These are phyloP conservation scores for Przewalskia tangutica DNA, from an alignment of 257 asterid genomes.

Conservation along the genomic window DNA sequence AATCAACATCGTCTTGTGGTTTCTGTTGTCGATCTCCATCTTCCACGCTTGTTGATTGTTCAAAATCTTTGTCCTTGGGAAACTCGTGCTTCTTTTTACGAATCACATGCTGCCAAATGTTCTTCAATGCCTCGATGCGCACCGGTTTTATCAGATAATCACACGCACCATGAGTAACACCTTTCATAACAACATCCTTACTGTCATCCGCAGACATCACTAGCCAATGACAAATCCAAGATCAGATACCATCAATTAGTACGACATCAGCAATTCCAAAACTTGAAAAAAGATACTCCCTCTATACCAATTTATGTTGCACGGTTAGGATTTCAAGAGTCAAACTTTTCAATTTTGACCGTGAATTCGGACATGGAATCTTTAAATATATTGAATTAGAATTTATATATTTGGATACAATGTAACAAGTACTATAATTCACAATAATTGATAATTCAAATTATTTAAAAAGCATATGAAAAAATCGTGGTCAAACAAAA, in stretches of 20 bases:
- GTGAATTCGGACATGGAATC: no score
- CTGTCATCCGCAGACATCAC: constrained; percentile 99
- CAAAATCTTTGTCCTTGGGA: constrained; percentile 54
- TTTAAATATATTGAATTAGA: no score
- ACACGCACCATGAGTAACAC: constrained; percentile 91
- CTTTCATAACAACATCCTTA: constrained; percentile 86
- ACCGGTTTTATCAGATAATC: constrained; percentile 95
- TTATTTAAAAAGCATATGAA: no score
- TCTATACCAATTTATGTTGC: no score
- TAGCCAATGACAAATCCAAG: constrained; percentile 13
- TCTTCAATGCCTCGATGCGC: constrained; percentile 87
- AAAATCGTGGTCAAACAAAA: no score
- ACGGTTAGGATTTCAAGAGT: no score
- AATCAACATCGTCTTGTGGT: constrained; percentile 56
- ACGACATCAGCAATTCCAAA: not conserved
- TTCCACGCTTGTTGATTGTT: constrained; percentile 50
- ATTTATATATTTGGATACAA: no score
- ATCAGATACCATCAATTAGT: not conserved
- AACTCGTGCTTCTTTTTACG: constrained; percentile 66
- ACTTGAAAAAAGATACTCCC: not conserved
- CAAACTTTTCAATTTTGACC: no score
- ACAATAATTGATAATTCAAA: no score
- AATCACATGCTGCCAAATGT: constrained; percentile 97
- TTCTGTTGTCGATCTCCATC: constrained; percentile 58
- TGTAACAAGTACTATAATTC: no score